These are phyloP conservation scores for Globisporangium nodosum DNA, from an alignment of 352 stramenopile genomes.

Conservation along the genomic window DNA sequence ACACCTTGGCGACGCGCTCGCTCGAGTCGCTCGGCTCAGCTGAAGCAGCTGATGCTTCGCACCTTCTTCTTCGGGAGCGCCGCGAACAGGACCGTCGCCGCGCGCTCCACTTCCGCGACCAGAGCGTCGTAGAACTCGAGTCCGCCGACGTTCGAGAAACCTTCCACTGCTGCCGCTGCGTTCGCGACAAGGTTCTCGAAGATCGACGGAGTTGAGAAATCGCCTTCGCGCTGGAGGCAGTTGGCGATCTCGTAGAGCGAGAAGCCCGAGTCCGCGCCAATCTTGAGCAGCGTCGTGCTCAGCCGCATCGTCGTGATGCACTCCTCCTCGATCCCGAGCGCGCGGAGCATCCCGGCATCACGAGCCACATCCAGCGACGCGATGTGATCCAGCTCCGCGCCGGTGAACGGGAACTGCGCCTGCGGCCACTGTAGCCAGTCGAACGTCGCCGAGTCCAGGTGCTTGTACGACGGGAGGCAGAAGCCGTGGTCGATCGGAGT, in stretches of 20 bases:
- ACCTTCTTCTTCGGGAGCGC: conserved; percentile 81
- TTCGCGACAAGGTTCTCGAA: conserved; percentile 66
- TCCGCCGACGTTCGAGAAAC: conserved; percentile 25
- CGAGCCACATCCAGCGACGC: conserved; percentile 47
- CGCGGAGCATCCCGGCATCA: conserved; percentile 58
- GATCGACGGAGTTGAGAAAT: conserved; percentile 70
- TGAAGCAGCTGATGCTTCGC: conserved; percentile 86
- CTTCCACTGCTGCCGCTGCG: conserved; percentile 16
- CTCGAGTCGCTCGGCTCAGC: conserved; percentile 21
- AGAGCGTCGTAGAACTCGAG: conserved; percentile 45
- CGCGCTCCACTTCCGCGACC: conserved; percentile 38
- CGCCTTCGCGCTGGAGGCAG: conserved; percentile 73
- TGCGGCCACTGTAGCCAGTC: conserved; percentile 88
- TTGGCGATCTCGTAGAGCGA: conserved; percentile 83
- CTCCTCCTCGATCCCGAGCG: conserved; percentile 75
- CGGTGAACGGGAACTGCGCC: conserved; percentile 83
- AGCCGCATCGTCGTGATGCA: conserved; percentile 80
- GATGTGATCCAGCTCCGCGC: conserved; percentile 71
- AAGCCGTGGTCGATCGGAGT: conserved; percentile 89
- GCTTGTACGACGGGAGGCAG: conserved; percentile 75
- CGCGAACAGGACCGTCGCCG: conserved; percentile 41
- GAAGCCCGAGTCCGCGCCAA: conserved; percentile 69
- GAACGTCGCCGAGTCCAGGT: conserved; percentile 76
- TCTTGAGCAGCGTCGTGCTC: conserved; percentile 69
- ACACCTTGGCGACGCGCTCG: not conserved